Base-by-base conservation (phyloP, 495 filamentous ascomycete genomes). In the Talaromyces borbonicus region DNA sequence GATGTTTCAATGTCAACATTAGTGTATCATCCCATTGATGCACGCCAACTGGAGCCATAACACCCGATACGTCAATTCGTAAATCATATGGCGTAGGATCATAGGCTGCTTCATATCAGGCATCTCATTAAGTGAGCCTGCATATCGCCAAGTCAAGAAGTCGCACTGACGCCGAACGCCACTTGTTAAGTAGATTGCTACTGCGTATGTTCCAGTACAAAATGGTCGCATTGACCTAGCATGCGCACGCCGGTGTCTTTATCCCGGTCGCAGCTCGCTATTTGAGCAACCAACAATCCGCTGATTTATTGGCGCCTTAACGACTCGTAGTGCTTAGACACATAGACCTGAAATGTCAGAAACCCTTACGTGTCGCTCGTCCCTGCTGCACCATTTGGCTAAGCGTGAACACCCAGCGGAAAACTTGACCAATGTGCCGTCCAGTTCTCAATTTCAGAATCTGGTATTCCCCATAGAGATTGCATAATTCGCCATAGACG, bases 91-190 rank as follows among this genome's bases (percentile, higher is more conserved):
- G 32, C 12, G 32, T 18, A 36, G 31, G 32, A 36, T 36, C 32
- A 36, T 36, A 36, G 32, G 15, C 12, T 18, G 32, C 32, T 36
- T 36, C 32, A 16, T 36, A 36, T 36, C 32, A 18, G 32, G 32
- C 32, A 16, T 36, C 32, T 36, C 19, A 36, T 36, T 18, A 18
- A 18, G 32, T 36, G 32, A 36, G 32, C 14, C 14, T 36, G 32
- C 32, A 36, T 36, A 16, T 14, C 31, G 16, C 32, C 14, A 18
- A 18, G 32, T 36, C 32, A 7, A 36, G 32, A 36, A 36, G 32
- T 18, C 31, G 31, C 31, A 35, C 31, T 35, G 31, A 35, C 31
- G 31, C 32, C 32, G 32, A 18, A 36, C 32, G 32, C 32, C 32
- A 16, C 14, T 16, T 18, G 32, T 16, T 16, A 36, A 18, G 32